Base-by-base conservation (phyloP, 768 basidiomycete genomes). In the Symmetrospora coprosmae region DNA sequence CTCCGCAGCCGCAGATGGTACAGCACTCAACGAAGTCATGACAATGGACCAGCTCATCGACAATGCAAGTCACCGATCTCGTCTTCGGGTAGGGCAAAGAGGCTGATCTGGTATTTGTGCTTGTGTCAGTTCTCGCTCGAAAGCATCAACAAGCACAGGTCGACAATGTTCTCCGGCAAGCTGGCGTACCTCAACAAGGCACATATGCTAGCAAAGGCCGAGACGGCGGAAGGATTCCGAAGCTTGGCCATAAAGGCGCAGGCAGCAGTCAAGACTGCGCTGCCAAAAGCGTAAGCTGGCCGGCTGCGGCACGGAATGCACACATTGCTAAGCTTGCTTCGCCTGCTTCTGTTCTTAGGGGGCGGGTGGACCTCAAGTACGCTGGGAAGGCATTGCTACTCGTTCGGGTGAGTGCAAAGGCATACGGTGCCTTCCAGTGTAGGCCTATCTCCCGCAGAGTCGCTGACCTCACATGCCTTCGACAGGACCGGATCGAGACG, bases 181-280 rank as follows among this genome's bases (percentile, higher is more conserved):
- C 78, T 99, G 16, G 82, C 83, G 66, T 87, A 83, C 69, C 74
- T 97, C 53, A 96, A 97, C 71, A 89, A 88, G 68, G 82, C 85
- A 45, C 86, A 92, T 67, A 72, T 99, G 16, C 77, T 81, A 73
- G 75, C 75, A 17, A 75, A 74, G 56, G 78, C 81, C 68, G 74
- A 78, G 16, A 75, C 74, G 5, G 73, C 78, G 1, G 72, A 77
- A 14, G 81, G 79, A 1, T n/a, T n/a, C n/a, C n/a, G n/a, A n/a
- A n/a, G n/a, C n/a, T n/a, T n/a, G n/a, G n/a, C n/a, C n/a, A n/a
- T n/a, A n/a, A n/a, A n/a, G n/a, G n/a, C n/a, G n/a, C n/a, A n/a
- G n/a, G n/a, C n/a, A n/a, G n/a, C n/a, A n/a, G n/a, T n/a, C n/a
- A n/a, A n/a, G n/a, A n/a, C n/a, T n/a, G n/a, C n/a, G n/a, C n/a